A percentile compares a stretch with the other conserved stretches of the same genome.
Evolutionary conservation across 2,329 filamentous ascomycete species (phyloP).

Genomic region (Chaetomiaceae sp.): DNA sequence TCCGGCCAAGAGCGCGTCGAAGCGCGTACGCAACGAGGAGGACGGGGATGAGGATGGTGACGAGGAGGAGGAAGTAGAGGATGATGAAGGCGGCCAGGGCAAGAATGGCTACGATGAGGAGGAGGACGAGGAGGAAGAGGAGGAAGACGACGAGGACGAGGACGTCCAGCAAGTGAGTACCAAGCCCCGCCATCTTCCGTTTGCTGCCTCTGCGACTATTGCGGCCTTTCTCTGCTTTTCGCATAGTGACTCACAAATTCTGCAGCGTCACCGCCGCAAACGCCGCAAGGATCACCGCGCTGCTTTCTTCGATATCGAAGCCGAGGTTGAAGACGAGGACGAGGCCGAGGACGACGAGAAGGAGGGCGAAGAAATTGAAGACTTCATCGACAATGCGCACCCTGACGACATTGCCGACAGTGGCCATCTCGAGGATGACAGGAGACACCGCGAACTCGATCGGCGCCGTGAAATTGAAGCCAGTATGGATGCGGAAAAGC

Average conservation of each 20-base stretch:
- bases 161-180: conserved; percentile 60
- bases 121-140: conserved; percentile 56
- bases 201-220: not conserved
- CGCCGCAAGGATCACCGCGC: conserved; percentile 67
- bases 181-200: conserved; percentile 9
- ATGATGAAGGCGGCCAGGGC: conserved; percentile 34
- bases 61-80: conserved; percentile 32
- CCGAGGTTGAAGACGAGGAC: conserved; percentile 94
- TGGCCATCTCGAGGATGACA: conserved; percentile 78
- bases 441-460: conserved; percentile 89
- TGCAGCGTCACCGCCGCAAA: conserved; percentile 66
- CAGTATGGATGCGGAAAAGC: conserved; percentile 87
- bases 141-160: conserved; percentile 57
- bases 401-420: conserved; percentile 81
- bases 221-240: not conserved
- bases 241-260: conserved; percentile 16
- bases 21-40: conserved; percentile 31
- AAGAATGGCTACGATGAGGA: conserved; percentile 41
- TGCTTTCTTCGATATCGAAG: conserved; percentile 94
- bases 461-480: conserved; percentile 80
- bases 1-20: conserved; percentile 16
- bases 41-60: conserved; percentile 30
- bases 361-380: conserved; percentile 74
- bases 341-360: conserved; percentile 84
- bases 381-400: conserved; percentile 83